Evolutionary conservation across 176 grass and related monocot species (phyloP).

Genomic region (Typha latifolia): DNA sequence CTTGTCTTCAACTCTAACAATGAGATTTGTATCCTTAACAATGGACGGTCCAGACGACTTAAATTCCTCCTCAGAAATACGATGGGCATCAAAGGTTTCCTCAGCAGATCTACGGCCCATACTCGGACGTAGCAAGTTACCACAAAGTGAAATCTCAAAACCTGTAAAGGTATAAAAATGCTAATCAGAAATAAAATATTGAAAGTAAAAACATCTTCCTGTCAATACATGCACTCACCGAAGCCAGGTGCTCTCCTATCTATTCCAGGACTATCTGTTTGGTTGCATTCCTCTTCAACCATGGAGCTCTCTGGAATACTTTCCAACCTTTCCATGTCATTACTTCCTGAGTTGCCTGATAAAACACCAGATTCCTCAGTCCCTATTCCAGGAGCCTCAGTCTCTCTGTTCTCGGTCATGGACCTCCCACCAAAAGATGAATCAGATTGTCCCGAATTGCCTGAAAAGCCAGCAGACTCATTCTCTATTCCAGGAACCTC

Average conservation of each 20-base stretch:
- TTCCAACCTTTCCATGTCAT: constrained; percentile 43
- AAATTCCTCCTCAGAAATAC: constrained; percentile 59
- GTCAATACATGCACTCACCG: constrained; percentile 28
- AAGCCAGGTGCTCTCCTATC: constrained; percentile 27
- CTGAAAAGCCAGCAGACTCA: constrained; percentile 13
- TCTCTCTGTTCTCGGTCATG: background rate
- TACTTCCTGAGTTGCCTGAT: constrained; percentile 25
- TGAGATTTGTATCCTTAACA: constrained; percentile 78
- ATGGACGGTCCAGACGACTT: constrained; percentile 68
- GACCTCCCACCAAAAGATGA: too few species aligned
- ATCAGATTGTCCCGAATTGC: constrained; percentile 14
- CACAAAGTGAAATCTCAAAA: constrained; percentile 88
- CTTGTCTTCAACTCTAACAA: constrained; percentile 62
- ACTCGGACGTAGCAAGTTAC: constrained; percentile 57
- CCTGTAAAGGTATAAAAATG: constrained; percentile 34
- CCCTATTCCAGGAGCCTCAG: constrained; percentile 6
- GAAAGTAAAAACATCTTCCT: background rate
- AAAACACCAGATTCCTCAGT: constrained; percentile 3
- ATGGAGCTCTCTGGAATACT: constrained; percentile 39
- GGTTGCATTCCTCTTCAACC: constrained; percentile 43
- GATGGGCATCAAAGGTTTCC: constrained; percentile 68
- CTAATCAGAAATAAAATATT: constrained; percentile 10
- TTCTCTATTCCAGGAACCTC: constrained; percentile 18
- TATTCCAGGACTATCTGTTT: constrained; percentile 34
- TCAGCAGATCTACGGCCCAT: constrained; percentile 70